Percentiles rank a stretch among this genome's conserved stretches.
Evolutionary conservation across 83 land plant genomes (phyloP).

Genomic region (Picea abies): DNA sequence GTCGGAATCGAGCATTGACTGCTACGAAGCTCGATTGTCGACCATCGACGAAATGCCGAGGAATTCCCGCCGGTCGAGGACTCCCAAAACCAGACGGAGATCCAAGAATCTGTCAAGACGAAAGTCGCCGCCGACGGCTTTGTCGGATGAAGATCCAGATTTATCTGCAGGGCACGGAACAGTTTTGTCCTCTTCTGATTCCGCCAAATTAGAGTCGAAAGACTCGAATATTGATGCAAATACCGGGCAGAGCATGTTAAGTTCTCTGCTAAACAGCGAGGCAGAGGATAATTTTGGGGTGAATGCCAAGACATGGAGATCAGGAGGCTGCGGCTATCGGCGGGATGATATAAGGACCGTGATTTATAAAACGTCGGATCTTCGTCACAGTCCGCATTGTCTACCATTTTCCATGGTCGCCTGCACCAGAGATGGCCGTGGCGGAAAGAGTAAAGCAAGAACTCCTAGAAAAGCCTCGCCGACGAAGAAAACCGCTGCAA

Average conservation of each 20-base stretch:
- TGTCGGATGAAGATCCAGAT: no score
- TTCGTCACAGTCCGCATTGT: neutral
- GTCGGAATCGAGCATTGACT: constrained; percentile 10
- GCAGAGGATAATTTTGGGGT: constrained; percentile 7
- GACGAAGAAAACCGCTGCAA: constrained; percentile 10
- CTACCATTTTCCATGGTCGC: neutral
- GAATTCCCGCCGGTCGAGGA: neutral
- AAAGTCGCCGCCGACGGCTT: no score
- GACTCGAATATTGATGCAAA: neutral
- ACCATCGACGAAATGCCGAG: constrained; percentile 21
- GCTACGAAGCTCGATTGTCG: constrained; percentile 8
- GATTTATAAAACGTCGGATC: neutral
- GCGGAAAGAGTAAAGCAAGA: neutral
- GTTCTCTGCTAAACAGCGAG: neutral
- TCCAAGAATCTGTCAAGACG: no score
- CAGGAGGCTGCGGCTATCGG: neutral
- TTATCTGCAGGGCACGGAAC: no score
- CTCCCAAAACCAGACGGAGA: no score
- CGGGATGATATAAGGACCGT: constrained; percentile 18
- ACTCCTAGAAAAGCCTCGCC: neutral
- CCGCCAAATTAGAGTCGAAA: neutral
- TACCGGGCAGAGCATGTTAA: neutral
- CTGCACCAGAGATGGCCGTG: neutral
- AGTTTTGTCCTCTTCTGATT: constrained; percentile 3
- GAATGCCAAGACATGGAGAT: constrained; percentile 18